Conservation (phyloP, 2,329 filamentous ascomycete species). For the Alternaria brassicicola region DNA sequence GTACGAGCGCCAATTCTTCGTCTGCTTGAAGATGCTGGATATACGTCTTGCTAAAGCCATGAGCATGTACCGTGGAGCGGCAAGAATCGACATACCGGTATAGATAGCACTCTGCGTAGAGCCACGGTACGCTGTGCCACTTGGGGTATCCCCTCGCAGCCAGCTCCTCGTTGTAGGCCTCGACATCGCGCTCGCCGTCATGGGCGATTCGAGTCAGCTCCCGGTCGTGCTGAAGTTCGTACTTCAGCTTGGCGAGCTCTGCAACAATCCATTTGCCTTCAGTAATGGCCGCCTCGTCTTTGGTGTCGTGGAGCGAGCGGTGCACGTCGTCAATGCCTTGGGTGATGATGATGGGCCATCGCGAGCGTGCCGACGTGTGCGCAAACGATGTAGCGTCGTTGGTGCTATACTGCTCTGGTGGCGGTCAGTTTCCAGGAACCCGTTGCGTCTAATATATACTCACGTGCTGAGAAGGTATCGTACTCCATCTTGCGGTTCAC, state of each 20-base stretch:
- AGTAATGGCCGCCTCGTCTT: constrained; percentile 67
- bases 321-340: constrained; percentile 95
- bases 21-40: constrained; percentile 75
- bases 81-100: constrained; percentile 65
- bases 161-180: constrained; percentile 84
- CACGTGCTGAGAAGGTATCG: constrained; percentile 30
- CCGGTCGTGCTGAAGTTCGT: constrained; percentile 91
- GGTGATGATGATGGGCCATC: constrained; percentile 95
- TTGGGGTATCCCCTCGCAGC: constrained; percentile 72
- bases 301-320: constrained; percentile 66
- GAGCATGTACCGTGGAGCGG: not conserved
- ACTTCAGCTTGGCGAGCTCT: constrained; percentile 82
- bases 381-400: constrained; percentile 86
- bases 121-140: constrained; percentile 88
- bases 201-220: constrained; percentile 76
- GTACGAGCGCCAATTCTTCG: constrained; percentile 84
- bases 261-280: constrained; percentile 89
- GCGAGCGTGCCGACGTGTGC: constrained; percentile 78
- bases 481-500: constrained; percentile 22
- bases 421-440: no score
- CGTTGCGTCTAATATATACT: not conserved
- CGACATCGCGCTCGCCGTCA: constrained; percentile 77
- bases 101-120: constrained; percentile 93
- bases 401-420: constrained; percentile 74
- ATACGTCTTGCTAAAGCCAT: constrained; percentile 68